phyloP scores from a whole-genome alignment of 129 eudicot species.

The Kitagawia praeruptora region DNA sequence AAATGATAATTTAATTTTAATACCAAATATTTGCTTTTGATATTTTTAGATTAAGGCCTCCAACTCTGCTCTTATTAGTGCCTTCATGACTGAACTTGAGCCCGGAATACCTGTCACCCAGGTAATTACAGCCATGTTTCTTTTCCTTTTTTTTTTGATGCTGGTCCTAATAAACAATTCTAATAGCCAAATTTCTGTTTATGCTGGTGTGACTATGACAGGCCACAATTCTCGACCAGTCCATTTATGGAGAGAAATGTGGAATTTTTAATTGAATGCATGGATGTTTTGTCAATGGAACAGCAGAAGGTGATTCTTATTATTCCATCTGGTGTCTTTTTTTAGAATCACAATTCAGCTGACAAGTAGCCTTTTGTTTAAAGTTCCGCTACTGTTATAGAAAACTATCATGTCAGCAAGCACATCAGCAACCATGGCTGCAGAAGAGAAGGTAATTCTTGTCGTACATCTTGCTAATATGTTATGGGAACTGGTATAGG shows the following conservation, averaged over 20 bases:
- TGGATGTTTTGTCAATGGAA: conserved; percentile 93
- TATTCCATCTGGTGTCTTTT: not conserved
- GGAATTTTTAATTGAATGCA: conserved; percentile 88
- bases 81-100: conserved; percentile 85
- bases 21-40: not conserved
- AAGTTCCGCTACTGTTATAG: conserved; percentile 90
- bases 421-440: conserved; percentile 98
- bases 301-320: conserved; percentile 65
- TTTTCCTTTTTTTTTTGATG: no score
- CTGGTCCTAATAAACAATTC: not conserved
- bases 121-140: conserved; percentile 25
- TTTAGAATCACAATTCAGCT: not conserved
- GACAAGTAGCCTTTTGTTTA: conserved; percentile 12
- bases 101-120: conserved; percentile 77
- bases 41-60: conserved; percentile 73
- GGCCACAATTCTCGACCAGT: conserved; percentile 75
- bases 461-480: no score
- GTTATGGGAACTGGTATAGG: no score
- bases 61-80: conserved; percentile 83
- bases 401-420: conserved; percentile 85
- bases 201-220: conserved; percentile 79
- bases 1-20: not conserved
- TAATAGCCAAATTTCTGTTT: conserved; percentile 5
- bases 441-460: conserved; percentile 77
- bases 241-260: conserved; percentile 86